Evolutionary conservation across 257 asterid species (phyloP).

Genomic region (Solanum clarkiae): DNA sequence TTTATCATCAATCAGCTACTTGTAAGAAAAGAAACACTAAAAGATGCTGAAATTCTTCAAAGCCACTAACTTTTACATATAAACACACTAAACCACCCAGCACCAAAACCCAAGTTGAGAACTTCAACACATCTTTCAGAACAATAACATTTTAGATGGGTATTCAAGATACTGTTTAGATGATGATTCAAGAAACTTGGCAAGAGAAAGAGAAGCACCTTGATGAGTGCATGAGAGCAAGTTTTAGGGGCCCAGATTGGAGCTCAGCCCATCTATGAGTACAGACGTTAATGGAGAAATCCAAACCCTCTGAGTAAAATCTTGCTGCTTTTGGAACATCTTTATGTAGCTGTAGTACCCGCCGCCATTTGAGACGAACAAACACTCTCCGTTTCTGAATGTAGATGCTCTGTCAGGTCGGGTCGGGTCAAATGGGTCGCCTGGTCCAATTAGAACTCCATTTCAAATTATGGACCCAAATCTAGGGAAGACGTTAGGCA

Average conservation of each 20-base stretch:
- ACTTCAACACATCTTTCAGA: background rate
- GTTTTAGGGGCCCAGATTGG: conserved; percentile 79
- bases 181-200: background rate
- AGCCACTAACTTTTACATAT: background rate
- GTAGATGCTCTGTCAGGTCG: background rate
- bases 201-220: conserved; percentile 10
- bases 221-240: conserved; percentile 67
- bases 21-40: background rate
- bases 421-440: background rate
- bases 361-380: conserved; percentile 29
- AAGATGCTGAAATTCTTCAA: background rate
- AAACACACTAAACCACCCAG: background rate
- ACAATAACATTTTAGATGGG: background rate
- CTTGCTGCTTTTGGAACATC: conserved; percentile 91
- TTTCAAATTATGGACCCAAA: background rate
- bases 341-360: conserved; percentile 72
- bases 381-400: background rate
- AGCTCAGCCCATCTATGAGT: conserved; percentile 93
- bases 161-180: background rate
- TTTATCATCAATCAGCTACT: background rate
- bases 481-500: too few species aligned
- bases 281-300: conserved; percentile 68
- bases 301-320: conserved; percentile 76
- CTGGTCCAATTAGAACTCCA: background rate
- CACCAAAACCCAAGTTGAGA: background rate